A percentile compares a stretch with the other conserved stretches of the same genome.
These are phyloP conservation scores for Aspergillus campestris DNA, from an alignment of 495 filamentous ascomycete species.

Conservation along the genomic window DNA sequence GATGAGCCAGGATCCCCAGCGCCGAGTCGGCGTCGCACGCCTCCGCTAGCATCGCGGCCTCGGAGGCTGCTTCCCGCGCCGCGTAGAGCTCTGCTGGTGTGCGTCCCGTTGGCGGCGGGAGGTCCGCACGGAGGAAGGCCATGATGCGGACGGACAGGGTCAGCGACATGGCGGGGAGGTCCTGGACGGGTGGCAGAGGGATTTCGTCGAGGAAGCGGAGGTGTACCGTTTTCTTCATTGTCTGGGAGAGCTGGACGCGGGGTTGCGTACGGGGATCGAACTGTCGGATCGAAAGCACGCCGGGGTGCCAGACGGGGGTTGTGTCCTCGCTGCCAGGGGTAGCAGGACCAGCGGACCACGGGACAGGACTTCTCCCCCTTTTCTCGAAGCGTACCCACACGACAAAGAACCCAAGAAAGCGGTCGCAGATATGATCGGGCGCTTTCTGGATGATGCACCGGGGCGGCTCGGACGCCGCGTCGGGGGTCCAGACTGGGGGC, in stretches of 20 bases:
- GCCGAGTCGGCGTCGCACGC: conserved; percentile 41
- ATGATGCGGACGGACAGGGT: conserved; percentile 43
- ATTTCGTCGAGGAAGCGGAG: conserved; percentile 39
- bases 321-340: conserved; percentile 11
- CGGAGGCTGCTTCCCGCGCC: conserved; percentile 22
- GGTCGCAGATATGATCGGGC: conserved; percentile 35
- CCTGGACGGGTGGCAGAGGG: conserved; percentile 11
- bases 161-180: conserved; percentile 20
- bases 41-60: conserved; percentile 34
- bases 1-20: conserved; percentile 43
- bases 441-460: conserved; percentile 28
- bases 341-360: neutral
- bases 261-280: conserved; percentile 32
- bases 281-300: conserved; percentile 38
- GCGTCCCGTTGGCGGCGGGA: conserved; percentile 16
- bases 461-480: conserved; percentile 12
- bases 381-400: conserved; percentile 45
- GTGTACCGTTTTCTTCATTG: conserved; percentile 32
- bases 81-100: conserved; percentile 20
- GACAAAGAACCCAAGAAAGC: conserved; percentile 53
- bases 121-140: conserved; percentile 36
- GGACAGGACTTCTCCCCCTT: neutral
- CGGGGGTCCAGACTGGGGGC: conserved; percentile 21
- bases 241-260: conserved; percentile 29
- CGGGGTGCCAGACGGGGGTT: conserved; percentile 39